Conservation (phyloP, 768 basidiomycete species). For the Podaxis sp. region DNA sequence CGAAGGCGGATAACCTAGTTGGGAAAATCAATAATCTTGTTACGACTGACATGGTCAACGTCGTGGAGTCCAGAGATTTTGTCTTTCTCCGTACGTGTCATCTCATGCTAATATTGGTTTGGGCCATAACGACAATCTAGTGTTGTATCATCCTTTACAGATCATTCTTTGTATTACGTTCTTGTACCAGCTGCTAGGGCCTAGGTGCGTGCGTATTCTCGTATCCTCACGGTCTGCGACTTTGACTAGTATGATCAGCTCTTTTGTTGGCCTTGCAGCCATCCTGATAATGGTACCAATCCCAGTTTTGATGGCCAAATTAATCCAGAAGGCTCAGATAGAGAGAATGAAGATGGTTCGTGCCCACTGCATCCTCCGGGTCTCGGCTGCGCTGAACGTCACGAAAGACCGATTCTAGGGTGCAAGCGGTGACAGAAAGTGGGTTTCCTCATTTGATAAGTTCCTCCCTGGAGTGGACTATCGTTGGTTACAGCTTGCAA, state of each 20-base stretch:
- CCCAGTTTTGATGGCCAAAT: slow-evolving; percentile 30
- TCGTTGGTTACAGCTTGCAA: slow-evolving; percentile 39
- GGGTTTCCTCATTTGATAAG: background rate
- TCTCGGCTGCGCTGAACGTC: slow-evolving; percentile 38
- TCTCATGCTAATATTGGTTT: no score
- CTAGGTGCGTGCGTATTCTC: slow-evolving; percentile 31
- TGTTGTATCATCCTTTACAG: slow-evolving; percentile 42
- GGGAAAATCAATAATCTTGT: slow-evolving; percentile 76
- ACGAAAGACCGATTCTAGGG: slow-evolving; percentile 50
- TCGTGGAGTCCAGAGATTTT: slow-evolving; percentile 25
- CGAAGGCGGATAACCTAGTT: slow-evolving; percentile 40
- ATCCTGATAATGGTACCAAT: slow-evolving; percentile 13
- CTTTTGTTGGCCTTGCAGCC: slow-evolving; percentile 5
- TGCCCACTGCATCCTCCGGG: slow-evolving; percentile 46
- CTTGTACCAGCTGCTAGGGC: slow-evolving; percentile 44
- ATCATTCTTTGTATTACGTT: slow-evolving; percentile 39
- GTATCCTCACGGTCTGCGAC: background rate
- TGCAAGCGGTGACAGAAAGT: slow-evolving; percentile 65
- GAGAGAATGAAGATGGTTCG: slow-evolving; percentile 57
- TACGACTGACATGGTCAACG: slow-evolving; percentile 50
- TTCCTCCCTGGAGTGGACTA: slow-evolving; percentile 10
- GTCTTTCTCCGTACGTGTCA: slow-evolving; percentile 12
- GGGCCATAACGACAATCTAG: slow-evolving; percentile 10
- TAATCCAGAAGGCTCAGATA: slow-evolving; percentile 46
- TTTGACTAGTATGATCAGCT: slow-evolving; percentile 7